phyloP scores from a whole-genome alignment of 2,329 filamentous ascomycete species.

The Aureobasidium sp. region DNA sequence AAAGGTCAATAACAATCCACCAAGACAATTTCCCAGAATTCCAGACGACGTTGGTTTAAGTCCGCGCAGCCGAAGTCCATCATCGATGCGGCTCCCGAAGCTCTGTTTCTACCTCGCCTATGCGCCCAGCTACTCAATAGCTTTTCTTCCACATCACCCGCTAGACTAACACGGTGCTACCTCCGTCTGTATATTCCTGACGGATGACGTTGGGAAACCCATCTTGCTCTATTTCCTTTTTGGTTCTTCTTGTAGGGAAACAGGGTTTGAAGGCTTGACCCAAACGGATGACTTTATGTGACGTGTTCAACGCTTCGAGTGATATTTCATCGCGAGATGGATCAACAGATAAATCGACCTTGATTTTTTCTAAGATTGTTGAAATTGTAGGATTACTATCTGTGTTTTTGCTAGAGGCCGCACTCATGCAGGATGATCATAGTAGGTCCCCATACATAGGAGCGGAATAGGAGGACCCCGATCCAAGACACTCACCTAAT shows the following conservation, averaged over 20 bases:
- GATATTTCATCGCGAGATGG: neutral
- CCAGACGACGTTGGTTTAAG: neutral
- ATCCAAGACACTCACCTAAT: neutral
- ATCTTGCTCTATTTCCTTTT: neutral
- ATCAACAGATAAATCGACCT: neutral
- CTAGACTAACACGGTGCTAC: neutral
- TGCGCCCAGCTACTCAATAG: neutral
- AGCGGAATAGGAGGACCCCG: neutral
- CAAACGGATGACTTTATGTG: neutral
- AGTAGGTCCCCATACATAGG: neutral
- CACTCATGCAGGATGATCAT: no score
- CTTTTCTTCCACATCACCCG: neutral
- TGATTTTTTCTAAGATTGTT: no score
- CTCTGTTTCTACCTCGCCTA: neutral
- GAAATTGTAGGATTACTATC: no score
- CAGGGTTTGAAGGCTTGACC: neutral
- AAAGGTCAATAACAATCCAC: neutral
- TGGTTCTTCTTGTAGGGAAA: neutral
- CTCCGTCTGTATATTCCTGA: neutral
- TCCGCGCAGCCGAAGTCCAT: neutral
- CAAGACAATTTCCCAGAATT: neutral
- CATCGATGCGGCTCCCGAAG: neutral
- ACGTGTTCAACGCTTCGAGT: neutral
- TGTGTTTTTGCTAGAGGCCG: no score
- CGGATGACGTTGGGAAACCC: neutral